Evolutionary conservation across 2,329 filamentous ascomycete genomes (phyloP), one percentile per base, ranked within the genome.

Genomic region (Hypoxylon sp.): DNA sequence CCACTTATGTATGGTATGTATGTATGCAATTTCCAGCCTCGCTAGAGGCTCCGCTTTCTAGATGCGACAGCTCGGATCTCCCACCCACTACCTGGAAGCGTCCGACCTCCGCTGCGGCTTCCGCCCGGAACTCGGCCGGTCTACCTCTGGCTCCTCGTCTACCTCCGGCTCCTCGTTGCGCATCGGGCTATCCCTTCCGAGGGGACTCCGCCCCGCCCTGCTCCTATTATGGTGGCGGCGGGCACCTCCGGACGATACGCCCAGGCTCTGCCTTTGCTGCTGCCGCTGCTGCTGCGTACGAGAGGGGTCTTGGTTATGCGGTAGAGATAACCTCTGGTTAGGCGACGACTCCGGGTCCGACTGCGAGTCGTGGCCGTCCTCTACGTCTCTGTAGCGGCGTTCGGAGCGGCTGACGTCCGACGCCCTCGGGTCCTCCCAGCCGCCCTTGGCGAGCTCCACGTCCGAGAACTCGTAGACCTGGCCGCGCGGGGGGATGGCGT

Each of bases 401-500:
- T 74, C 63, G 19, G 56, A 43, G 28, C 56, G 54, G 50, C 63
- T 70, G 32, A 62, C 48, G 32, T 72, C 67, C 5, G 66, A 55
- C 48, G 64, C 62, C 73, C 71, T 32, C 4, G 72, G 75, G 24
- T 81, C 80, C 7, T 78, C 74, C 67, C 77, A 82, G 11, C 79
- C 79, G 10, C 74, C 76, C 54, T 78, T 79, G 20, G 71, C 73
- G 28, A 81, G 74, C 57, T 81, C 79, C 1, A 78, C 73, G 13
- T 85, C 82, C 13, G 79, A 77, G 50, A 84, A 79, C 68, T 85
- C 84, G 64, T 82, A 84, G 6, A 84, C 80, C 41, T 82, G 80
- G 2, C 81, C 81, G 6, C 75, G 73, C 7, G 78, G 74, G 30
- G 79, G 76, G 43, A 77, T 74, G 28, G 77, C 71, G 55, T 72